These are phyloP conservation scores for Zygotorulaspora sp. DNA, from an alignment of 805 yeast species.

Conservation along the genomic window DNA sequence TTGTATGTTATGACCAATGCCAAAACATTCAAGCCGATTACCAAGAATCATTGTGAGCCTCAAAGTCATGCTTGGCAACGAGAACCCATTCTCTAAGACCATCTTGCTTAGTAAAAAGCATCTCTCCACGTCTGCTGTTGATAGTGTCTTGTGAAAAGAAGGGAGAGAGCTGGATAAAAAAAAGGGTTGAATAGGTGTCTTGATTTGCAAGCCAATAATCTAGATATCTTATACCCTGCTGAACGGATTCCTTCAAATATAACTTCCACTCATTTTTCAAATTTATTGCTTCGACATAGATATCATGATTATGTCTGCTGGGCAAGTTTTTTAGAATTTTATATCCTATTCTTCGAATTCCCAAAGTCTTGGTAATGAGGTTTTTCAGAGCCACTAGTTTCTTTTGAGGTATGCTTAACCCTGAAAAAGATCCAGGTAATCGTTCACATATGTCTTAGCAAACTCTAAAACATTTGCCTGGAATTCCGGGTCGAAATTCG, in stretches of 20 bases:
- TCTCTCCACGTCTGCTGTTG: slow-evolving; percentile 12
- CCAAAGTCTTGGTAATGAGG: not conserved
- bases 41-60: slow-evolving; percentile 13
- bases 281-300: not conserved
- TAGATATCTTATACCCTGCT: slow-evolving; percentile 6
- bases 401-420: not conserved
- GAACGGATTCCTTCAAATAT: slow-evolving; percentile 15
- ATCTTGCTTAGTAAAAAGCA: slow-evolving; percentile 12
- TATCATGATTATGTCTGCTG: not conserved
- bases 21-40: slow-evolving; percentile 15
- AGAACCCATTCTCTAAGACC: slow-evolving; percentile 9
- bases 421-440: slow-evolving; percentile 4
- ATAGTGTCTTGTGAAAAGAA: slow-evolving; percentile 13
- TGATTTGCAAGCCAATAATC: slow-evolving; percentile 17
- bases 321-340: slow-evolving; percentile 6
- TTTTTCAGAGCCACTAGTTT: not conserved
- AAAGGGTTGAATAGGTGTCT: slow-evolving; percentile 10
- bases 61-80: slow-evolving; percentile 12
- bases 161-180: slow-evolving; percentile 12
- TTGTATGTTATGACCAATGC: slow-evolving; percentile 9
- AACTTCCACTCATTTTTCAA: slow-evolving; percentile 13
- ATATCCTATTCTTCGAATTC: slow-evolving; percentile 4
- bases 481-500: slow-evolving; percentile 4
- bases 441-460: slow-evolving; percentile 8
- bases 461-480: slow-evolving; percentile 2